Conservation (phyloP, 768 basidiomycete genomes). For the Boletellus sp. region DNA sequence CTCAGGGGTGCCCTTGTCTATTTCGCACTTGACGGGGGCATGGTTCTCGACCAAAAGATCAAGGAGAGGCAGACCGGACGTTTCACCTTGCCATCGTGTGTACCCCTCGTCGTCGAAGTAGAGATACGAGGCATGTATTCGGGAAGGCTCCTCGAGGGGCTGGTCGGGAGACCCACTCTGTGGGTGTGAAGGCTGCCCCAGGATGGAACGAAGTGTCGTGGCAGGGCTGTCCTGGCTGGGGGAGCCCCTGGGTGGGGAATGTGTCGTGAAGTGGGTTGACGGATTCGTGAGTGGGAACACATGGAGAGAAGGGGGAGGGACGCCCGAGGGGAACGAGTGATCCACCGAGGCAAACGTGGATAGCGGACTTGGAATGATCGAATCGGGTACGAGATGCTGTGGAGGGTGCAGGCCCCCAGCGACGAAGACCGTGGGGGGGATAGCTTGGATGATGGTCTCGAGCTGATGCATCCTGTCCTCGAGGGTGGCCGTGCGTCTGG, state of each 20-base stretch:
- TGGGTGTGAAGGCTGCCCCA: slow-evolving; percentile 33
- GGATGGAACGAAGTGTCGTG: slow-evolving; percentile 38
- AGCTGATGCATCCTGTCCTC: slow-evolving; percentile 89
- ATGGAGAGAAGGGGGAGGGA: slow-evolving; percentile 76
- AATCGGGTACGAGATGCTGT: slow-evolving; percentile 33
- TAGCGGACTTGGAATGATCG: slow-evolving; percentile 31
- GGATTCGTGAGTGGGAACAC: slow-evolving; percentile 79
- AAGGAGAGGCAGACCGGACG: slow-evolving; percentile 85
- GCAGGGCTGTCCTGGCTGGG: slow-evolving; percentile 47
- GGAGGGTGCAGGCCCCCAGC: slow-evolving; percentile 44
- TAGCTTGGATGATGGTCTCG: slow-evolving; percentile 80
- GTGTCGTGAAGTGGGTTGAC: slow-evolving; percentile 66
- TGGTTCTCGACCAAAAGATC: slow-evolving; percentile 79
- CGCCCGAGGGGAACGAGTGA: slow-evolving; percentile 48
- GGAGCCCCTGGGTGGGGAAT: slow-evolving; percentile 36
- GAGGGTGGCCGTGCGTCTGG: slow-evolving; percentile 73
- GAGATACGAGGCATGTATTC: slow-evolving; percentile 74
- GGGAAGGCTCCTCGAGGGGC: slow-evolving; percentile 53
- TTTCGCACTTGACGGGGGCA: slow-evolving; percentile 36
- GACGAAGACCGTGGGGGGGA: slow-evolving; percentile 76
- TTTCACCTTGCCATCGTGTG: slow-evolving; percentile 89
- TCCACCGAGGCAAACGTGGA: slow-evolving; percentile 39
- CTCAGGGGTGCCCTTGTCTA: slow-evolving; percentile 25
- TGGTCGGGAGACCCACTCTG: slow-evolving; percentile 36
- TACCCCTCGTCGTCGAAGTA: slow-evolving; percentile 87